These are phyloP conservation scores for Croton laevigatus DNA, from an alignment of 441 rosid genomes.

Conservation along the genomic window DNA sequence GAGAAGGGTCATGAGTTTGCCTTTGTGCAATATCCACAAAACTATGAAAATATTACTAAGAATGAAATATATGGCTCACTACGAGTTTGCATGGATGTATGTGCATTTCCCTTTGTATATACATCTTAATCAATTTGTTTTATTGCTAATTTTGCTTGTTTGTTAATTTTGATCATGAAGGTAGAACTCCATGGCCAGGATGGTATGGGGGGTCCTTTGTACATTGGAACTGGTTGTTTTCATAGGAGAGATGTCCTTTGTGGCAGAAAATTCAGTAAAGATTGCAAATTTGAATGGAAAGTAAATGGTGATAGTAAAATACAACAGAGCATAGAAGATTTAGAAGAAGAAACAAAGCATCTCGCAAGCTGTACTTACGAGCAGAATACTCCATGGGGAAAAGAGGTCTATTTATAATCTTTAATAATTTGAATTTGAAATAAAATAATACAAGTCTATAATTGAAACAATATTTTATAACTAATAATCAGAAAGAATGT, in stretches of 20 bases:
- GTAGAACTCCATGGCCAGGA: constrained; percentile 61
- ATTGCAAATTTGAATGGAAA: constrained; percentile 24
- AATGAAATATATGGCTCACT: constrained; percentile 35
- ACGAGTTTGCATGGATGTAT: not conserved
- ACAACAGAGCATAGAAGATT: constrained; percentile 17
- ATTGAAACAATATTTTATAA: no score
- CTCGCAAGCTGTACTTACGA: constrained; percentile 61
- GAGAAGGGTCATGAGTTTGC: constrained; percentile 48
- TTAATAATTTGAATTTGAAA: not conserved
- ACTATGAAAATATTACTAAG: constrained; percentile 41
- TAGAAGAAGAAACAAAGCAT: constrained; percentile 37
- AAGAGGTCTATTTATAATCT: constrained; percentile 38
- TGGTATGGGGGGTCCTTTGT: constrained; percentile 65
- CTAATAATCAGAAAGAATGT: constrained; percentile 7
- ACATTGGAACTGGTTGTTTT: constrained; percentile 73
- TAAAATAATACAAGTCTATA: not conserved
- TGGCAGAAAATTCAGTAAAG: constrained; percentile 36
- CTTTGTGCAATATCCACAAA: constrained; percentile 61
- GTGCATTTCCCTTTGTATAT: not conserved
- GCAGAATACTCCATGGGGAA: constrained; percentile 62
- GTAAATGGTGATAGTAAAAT: constrained; percentile 7
- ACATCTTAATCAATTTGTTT: not conserved
- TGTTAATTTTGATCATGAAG: constrained; percentile 27
- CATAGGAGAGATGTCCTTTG: constrained; percentile 66
- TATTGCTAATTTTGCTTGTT: not conserved